Percentiles rank a stretch among this genome's conserved stretches.
These are phyloP conservation scores for Gnaphalium uliginosum DNA, from an alignment of 129 eudicot species.

Conservation along the genomic window DNA sequence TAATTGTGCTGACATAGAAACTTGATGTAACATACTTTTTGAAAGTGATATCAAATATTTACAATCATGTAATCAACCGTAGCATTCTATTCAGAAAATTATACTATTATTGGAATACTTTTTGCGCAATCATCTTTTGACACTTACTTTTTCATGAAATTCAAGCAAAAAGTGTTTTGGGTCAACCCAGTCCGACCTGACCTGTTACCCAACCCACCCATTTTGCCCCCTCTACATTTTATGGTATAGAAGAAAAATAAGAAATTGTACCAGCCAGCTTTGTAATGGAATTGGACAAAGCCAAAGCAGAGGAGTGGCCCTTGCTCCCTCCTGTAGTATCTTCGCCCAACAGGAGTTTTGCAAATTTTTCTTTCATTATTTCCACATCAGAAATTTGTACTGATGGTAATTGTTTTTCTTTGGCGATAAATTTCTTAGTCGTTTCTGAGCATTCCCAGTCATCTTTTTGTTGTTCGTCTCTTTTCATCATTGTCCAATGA, in stretches of 20 bases:
- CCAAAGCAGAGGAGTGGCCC: slow-evolving; percentile 72
- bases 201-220: background rate
- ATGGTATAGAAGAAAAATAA: background rate
- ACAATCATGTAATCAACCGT: background rate
- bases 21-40: background rate
- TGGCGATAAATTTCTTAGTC: slow-evolving; percentile 33
- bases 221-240: background rate
- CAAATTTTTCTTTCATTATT: slow-evolving; percentile 77
- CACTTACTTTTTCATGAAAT: background rate
- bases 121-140: background rate
- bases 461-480: slow-evolving; percentile 50
- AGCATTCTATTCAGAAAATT: background rate
- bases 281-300: slow-evolving; percentile 85
- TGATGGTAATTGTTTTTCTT: slow-evolving; percentile 41
- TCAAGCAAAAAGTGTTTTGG: background rate
- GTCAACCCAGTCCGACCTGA: background rate
- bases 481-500: slow-evolving; percentile 54
- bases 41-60: background rate
- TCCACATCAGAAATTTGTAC: slow-evolving; percentile 51
- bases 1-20: background rate
- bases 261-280: slow-evolving; percentile 68
- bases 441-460: slow-evolving; percentile 56
- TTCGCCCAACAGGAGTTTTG: slow-evolving; percentile 86
- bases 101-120: background rate
- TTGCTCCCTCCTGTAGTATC: slow-evolving; percentile 83